phyloP scores from a whole-genome alignment of 805 yeast genomes.

The Ogataea paraovalis region DNA sequence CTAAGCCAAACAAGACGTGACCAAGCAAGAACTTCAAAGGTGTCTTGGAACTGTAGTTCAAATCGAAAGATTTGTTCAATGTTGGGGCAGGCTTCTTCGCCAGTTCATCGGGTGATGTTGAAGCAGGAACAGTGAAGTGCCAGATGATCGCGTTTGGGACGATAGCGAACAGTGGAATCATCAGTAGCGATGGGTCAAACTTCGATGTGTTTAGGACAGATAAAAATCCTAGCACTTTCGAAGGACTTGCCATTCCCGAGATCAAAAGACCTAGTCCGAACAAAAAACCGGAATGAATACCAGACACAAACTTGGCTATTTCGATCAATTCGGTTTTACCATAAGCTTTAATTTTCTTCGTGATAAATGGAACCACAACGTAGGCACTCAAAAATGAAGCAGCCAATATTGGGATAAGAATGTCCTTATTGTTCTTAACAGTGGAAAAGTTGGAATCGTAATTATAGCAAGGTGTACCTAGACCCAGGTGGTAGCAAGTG shows the following conservation, averaged over 20 bases:
- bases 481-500: not conserved
- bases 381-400: conserved; percentile 20
- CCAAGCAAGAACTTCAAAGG: conserved; percentile 37
- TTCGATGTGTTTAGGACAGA: conserved; percentile 31
- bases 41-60: conserved; percentile 25
- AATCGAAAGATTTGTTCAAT: conserved; percentile 19
- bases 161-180: conserved; percentile 41
- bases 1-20: conserved; percentile 43
- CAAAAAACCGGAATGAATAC: conserved; percentile 26
- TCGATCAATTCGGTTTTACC: not conserved
- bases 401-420: conserved; percentile 10
- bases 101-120: conserved; percentile 2
- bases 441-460: conserved; percentile 17
- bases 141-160: conserved; percentile 42
- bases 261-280: conserved; percentile 46
- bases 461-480: conserved; percentile 10
- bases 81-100: conserved; percentile 13
- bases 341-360: conserved; percentile 5
- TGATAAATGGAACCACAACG: conserved; percentile 24
- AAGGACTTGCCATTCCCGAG: conserved; percentile 43
- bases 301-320: conserved; percentile 13
- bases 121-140: conserved; percentile 22
- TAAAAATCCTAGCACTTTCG: conserved; percentile 44
- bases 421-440: conserved; percentile 12
- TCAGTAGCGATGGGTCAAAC: conserved; percentile 44